Percentiles rank a stretch among this genome's conserved stretches.
Evolutionary conservation across 1,284 basidiomycete species (phyloP).

Genomic region (Ganoderma sp.): DNA sequence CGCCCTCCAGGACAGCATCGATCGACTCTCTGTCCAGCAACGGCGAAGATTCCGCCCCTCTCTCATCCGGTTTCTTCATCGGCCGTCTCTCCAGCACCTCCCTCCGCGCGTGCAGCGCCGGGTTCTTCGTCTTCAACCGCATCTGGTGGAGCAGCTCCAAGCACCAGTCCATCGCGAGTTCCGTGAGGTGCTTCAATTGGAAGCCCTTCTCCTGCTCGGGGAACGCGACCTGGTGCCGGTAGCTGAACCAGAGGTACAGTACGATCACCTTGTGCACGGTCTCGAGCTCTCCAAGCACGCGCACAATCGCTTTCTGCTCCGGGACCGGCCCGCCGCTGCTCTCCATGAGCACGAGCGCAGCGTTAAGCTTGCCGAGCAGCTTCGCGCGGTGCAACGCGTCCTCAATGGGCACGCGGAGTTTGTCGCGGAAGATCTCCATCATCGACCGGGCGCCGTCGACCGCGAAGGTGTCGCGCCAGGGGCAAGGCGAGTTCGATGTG

Average conservation of each 20-base stretch:
- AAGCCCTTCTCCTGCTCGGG: constrained; percentile 59
- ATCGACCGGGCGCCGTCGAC: constrained; percentile 31
- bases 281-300: constrained; percentile 65
- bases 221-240: constrained; percentile 80
- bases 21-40: background rate
- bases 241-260: constrained; percentile 88
- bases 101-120: constrained; percentile 17
- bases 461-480: constrained; percentile 37
- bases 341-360: constrained; percentile 27
- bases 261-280: constrained; percentile 82
- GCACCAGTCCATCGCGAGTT: constrained; percentile 73
- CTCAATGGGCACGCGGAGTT: constrained; percentile 27
- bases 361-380: constrained; percentile 35
- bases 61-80: background rate
- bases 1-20: background rate
- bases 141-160: constrained; percentile 47
- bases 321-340: constrained; percentile 10
- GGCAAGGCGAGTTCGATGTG: constrained; percentile 36
- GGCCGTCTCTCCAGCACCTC: constrained; percentile 20
- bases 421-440: constrained; percentile 35
- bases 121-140: constrained; percentile 16
- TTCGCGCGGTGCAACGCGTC: constrained; percentile 27
- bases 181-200: constrained; percentile 67
- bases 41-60: background rate
- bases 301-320: constrained; percentile 25